Percentiles rank a stretch among this genome's conserved stretches.
These are phyloP conservation scores for Solanum megistacrolobum DNA, from an alignment of 257 asterid genomes.

Conservation along the genomic window DNA sequence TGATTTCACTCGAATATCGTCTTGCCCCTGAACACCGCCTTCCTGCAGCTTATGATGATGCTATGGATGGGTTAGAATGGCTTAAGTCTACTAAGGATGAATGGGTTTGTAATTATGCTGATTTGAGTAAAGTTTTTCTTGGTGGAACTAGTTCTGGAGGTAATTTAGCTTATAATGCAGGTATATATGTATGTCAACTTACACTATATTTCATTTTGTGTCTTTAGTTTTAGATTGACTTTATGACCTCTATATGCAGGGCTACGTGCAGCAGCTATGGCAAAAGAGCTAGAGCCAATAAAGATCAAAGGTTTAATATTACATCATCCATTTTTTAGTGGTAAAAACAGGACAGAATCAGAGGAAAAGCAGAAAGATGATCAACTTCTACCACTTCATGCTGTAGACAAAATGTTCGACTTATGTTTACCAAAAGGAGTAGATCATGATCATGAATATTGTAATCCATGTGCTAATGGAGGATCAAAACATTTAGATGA, in stretches of 20 bases:
- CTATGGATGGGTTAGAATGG: conserved; percentile 30
- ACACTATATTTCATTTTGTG: not conserved
- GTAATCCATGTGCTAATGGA: conserved; percentile 15
- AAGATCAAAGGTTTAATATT: conserved; percentile 14
- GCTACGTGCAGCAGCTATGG: not conserved
- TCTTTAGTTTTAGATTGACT: too few relatives aligned
- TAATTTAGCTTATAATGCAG: conserved; percentile 29
- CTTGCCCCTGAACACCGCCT: conserved; percentile 36
- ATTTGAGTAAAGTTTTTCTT: conserved; percentile 14
- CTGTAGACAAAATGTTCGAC: conserved; percentile 12
- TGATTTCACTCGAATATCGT: conserved; percentile 43
- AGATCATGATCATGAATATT: conserved; percentile 19
- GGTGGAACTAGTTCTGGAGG: conserved; percentile 31
- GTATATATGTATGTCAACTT: not conserved
- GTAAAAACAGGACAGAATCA: conserved; percentile 10
- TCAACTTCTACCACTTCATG: not conserved
- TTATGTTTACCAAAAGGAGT: conserved; percentile 10
- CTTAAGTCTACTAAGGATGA: conserved; percentile 10
- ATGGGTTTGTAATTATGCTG: conserved; percentile 22
- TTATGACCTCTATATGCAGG: not conserved
- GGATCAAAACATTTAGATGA: conserved; percentile 10
- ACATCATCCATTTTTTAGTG: conserved; percentile 24
- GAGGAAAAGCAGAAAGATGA: conserved; percentile 8
- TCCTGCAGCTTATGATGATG: conserved; percentile 36
- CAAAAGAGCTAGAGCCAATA: not conserved